phyloP scores from a whole-genome alignment of 2,329 filamentous ascomycete genomes.

The Alternaria triticina region DNA sequence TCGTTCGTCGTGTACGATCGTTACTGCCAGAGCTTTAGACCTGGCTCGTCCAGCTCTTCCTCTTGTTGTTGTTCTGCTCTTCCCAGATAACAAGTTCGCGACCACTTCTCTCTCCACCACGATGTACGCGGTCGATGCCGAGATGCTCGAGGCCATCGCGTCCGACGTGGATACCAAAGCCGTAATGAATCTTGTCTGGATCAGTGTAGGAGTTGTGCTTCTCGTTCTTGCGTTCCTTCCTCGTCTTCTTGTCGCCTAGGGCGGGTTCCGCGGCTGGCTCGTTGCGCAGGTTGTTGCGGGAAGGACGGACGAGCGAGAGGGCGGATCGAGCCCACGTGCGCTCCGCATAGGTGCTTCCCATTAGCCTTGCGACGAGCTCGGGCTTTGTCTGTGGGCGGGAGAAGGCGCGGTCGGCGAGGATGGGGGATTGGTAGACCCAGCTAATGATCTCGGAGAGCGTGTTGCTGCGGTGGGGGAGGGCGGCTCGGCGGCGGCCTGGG shows the following conservation, averaged over 20 bases:
- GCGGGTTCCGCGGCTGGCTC: conserved; percentile 29
- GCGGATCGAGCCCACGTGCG: conserved; percentile 36
- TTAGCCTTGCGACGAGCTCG: conserved; percentile 73
- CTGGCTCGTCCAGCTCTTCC: conserved; percentile 34
- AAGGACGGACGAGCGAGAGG: conserved; percentile 37
- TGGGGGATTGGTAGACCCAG: conserved; percentile 75
- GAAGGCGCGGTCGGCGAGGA: conserved; percentile 77
- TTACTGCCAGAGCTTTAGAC: neutral
- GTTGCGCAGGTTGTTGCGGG: conserved; percentile 33
- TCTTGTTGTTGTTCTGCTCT: conserved; percentile 37
- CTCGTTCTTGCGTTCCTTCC: conserved; percentile 14
- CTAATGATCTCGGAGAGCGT: conserved; percentile 79
- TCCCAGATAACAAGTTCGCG: conserved; percentile 47
- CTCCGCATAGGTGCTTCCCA: conserved; percentile 61
- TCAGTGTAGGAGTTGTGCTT: conserved; percentile 39
- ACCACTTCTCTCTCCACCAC: conserved; percentile 41
- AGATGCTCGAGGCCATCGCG: conserved; percentile 66
- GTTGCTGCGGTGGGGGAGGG: conserved; percentile 75
- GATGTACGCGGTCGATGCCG: conserved; percentile 63
- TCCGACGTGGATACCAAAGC: conserved; percentile 64
- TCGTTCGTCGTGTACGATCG: neutral
- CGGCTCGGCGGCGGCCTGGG: conserved; percentile 65
- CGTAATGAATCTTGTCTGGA: conserved; percentile 54
- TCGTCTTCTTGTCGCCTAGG: conserved; percentile 23
- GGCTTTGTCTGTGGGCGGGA: conserved; percentile 69